Percentiles rank a stretch among this genome's conserved stretches.
These are phyloP conservation scores for Phyllosticta capitalensis DNA, from an alignment of 2,329 filamentous ascomycete genomes.

Conservation along the genomic window DNA sequence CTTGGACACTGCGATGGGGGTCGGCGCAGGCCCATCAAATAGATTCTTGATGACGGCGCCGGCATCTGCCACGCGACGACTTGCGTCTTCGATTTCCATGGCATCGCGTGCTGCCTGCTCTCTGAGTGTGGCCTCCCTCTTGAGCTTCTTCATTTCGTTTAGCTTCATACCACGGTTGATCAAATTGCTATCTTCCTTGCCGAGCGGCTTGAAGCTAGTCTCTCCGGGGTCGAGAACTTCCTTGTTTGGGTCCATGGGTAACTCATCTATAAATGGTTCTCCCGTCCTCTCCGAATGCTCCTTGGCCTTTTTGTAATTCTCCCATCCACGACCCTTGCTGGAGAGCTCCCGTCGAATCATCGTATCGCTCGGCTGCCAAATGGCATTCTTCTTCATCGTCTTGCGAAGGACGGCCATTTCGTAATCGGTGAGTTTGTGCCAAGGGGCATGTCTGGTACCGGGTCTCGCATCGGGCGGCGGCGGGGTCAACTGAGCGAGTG, in stretches of 20 bases:
- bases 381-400: slow-evolving; percentile 85
- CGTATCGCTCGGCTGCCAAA: slow-evolving; percentile 74
- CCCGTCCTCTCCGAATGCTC: slow-evolving; percentile 55
- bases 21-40: slow-evolving; percentile 4
- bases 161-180: slow-evolving; percentile 69
- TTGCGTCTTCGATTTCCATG: slow-evolving; percentile 27
- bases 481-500: slow-evolving; percentile 47
- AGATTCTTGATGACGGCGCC: slow-evolving; percentile 11
- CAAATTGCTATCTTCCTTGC: slow-evolving; percentile 52
- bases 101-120: slow-evolving; percentile 39
- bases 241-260: slow-evolving; percentile 16
- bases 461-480: slow-evolving; percentile 50
- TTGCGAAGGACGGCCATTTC: slow-evolving; percentile 66
- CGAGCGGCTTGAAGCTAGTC: slow-evolving; percentile 47
- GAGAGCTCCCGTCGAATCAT: slow-evolving; percentile 77
- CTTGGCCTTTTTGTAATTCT: slow-evolving; percentile 46
- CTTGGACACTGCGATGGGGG: slow-evolving; percentile 4
- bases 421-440: slow-evolving; percentile 56
- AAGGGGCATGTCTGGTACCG: slow-evolving; percentile 52
- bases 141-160: slow-evolving; percentile 68
- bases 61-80: slow-evolving; percentile 22
- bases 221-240: slow-evolving; percentile 49
- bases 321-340: slow-evolving; percentile 49
- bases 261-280: slow-evolving; percentile 52
- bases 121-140: slow-evolving; percentile 50